Conservation (phyloP, 179 eudicot species). For the Gypsophila paniculata region DNA sequence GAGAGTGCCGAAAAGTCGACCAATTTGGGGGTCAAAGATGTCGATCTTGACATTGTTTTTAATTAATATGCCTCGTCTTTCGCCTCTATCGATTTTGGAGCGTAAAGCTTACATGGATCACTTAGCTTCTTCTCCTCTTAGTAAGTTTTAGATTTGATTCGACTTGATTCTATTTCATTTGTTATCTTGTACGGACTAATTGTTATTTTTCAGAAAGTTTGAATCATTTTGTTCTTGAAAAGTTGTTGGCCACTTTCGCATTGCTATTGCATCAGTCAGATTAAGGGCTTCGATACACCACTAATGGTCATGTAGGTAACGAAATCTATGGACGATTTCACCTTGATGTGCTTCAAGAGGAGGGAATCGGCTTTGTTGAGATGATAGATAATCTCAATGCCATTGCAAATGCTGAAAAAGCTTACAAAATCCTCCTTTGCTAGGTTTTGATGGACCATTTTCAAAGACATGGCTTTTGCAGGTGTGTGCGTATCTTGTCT, state of each 20-base stretch:
- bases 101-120: no score
- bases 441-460: conserved; percentile 92
- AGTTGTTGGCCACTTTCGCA: conserved; percentile 89
- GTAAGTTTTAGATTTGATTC: no score
- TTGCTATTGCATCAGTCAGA: conserved; percentile 92
- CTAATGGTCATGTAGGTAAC: conserved; percentile 83
- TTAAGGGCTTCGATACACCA: conserved; percentile 59
- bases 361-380: conserved; percentile 60
- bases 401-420: conserved; percentile 28
- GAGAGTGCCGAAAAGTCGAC: conserved; percentile 24
- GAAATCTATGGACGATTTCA: conserved; percentile 83
- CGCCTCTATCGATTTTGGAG: conserved; percentile 32
- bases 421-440: conserved; percentile 76
- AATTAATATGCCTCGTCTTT: conserved; percentile 70
- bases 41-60: conserved; percentile 81
- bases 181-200: no score
- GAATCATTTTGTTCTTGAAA: no score
- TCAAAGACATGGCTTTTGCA: conserved; percentile 88
- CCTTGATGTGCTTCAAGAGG: conserved; percentile 66
- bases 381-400: conserved; percentile 50
- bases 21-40: conserved; percentile 38
- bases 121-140: no score
- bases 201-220: no score
- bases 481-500: conserved; percentile 35
- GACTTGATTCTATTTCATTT: no score